phyloP scores from a whole-genome alignment of 129 eudicot genomes.

The Mikania micrantha region DNA sequence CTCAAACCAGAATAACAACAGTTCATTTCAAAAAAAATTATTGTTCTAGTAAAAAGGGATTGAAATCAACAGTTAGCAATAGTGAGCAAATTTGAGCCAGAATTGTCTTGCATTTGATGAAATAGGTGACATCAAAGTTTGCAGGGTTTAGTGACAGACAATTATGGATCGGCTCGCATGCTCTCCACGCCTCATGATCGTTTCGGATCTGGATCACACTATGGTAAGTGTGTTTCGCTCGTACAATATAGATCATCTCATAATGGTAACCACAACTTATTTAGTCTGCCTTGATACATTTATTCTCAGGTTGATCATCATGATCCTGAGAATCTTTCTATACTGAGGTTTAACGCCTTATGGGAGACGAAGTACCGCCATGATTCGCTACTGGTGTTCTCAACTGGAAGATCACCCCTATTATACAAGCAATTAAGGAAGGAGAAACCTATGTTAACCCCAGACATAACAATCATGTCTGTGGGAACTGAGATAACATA shows the following conservation, averaged over 20 bases:
- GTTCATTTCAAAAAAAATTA: too few relatives aligned
- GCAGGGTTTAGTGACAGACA: constrained; percentile 24
- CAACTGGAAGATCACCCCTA: constrained; percentile 91
- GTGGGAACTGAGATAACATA: constrained; percentile 97
- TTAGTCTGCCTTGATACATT: background rate
- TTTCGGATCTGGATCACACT: constrained; percentile 92
- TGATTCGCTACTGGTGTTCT: constrained; percentile 78
- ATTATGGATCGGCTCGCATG: constrained; percentile 53
- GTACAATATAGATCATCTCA: background rate
- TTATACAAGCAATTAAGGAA: constrained; percentile 75
- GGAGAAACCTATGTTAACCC: constrained; percentile 94
- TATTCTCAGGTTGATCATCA: constrained; percentile 87
- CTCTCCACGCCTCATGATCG: constrained; percentile 80
- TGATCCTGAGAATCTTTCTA: constrained; percentile 67
- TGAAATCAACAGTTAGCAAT: background rate
- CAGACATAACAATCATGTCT: constrained; percentile 93
- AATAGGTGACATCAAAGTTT: constrained; percentile 7
- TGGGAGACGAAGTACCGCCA: constrained; percentile 81
- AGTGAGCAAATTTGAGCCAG: background rate
- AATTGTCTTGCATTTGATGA: background rate
- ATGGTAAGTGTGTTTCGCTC: constrained; percentile 45
- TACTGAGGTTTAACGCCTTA: constrained; percentile 74
- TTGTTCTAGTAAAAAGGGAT: background rate
- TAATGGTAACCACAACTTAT: background rate
- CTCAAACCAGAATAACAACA: too few relatives aligned